Percentiles rank a stretch among this genome's conserved stretches.
Evolutionary conservation across 2,329 filamentous ascomycete species (phyloP).

Genomic region (Fusarium lyarnte): DNA sequence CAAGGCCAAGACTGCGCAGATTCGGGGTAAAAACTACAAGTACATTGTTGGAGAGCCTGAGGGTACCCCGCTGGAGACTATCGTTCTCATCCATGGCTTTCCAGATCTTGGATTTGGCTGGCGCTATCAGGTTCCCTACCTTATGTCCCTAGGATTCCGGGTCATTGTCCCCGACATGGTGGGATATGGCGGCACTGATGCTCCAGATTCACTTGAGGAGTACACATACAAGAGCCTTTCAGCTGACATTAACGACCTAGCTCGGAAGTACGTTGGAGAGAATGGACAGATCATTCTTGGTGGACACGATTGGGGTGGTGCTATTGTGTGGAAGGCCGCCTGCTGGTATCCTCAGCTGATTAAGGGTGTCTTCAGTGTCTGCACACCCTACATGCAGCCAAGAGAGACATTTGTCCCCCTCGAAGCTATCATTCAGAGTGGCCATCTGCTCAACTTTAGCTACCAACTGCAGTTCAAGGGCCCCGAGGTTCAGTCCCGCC

Average conservation of each 20-base stretch:
- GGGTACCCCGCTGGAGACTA: conserved; percentile 56
- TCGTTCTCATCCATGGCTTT: conserved; percentile 76
- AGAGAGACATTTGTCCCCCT: conserved; percentile 61
- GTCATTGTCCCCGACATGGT: conserved; percentile 88
- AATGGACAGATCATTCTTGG: conserved; percentile 76
- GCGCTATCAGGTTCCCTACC: conserved; percentile 86
- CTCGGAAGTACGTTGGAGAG: conserved; percentile 60
- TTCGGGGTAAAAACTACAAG: conserved; percentile 77
- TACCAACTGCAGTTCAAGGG: conserved; percentile 87
- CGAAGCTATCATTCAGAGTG: conserved; percentile 65
- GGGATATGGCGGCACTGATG: conserved; percentile 82
- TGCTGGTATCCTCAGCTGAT: conserved; percentile 79
- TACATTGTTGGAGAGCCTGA: conserved; percentile 66
- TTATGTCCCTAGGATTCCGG: conserved; percentile 76
- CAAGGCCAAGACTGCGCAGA: conserved; percentile 67
- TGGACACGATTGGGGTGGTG: conserved; percentile 93
- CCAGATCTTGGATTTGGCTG: conserved; percentile 87
- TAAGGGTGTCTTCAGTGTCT: conserved; percentile 79
- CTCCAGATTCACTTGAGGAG: conserved; percentile 67
- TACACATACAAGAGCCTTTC: conserved; percentile 79
- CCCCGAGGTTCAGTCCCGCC: conserved; percentile 68
- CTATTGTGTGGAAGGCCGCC: conserved; percentile 77
- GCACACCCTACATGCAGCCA: conserved; percentile 77
- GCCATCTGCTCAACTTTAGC: conserved; percentile 72
- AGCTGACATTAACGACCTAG: conserved; percentile 79